These are phyloP conservation scores for Heterobasidion parviporum DNA, from an alignment of 1,284 basidiomycete species.

Conservation along the genomic window DNA sequence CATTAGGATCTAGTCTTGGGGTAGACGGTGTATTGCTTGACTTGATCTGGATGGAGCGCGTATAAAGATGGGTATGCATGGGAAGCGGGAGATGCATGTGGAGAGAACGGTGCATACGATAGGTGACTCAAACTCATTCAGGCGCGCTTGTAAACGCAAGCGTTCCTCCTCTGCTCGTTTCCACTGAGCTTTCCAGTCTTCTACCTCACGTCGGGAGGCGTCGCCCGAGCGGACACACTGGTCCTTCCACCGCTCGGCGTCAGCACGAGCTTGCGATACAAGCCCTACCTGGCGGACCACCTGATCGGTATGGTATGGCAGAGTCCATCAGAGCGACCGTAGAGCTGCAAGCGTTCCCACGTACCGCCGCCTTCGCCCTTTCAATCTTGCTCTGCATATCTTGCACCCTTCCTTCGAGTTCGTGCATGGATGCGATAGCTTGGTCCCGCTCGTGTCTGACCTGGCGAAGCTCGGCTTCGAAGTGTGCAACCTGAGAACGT, in stretches of 20 bases:
- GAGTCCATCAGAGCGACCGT: slow-evolving; percentile 2
- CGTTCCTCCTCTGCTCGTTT: slow-evolving; percentile 58
- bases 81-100: not conserved
- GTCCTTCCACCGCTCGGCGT: slow-evolving; percentile 59
- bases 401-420: slow-evolving; percentile 35
- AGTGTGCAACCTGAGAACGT: slow-evolving; percentile 26
- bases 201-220: slow-evolving; percentile 33
- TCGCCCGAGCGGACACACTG: slow-evolving; percentile 50
- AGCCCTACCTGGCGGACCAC: slow-evolving; percentile 37
- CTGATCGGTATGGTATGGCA: not conserved
- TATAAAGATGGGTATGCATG: not conserved
- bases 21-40: slow-evolving; percentile 12
- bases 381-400: slow-evolving; percentile 40
- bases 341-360: slow-evolving; percentile 15
- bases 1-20: slow-evolving; percentile 13
- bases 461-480: slow-evolving; percentile 34
- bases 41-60: not conserved
- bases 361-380: slow-evolving; percentile 43
- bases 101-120: slow-evolving; percentile 4
- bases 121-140: slow-evolving; percentile 38
- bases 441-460: slow-evolving; percentile 47
- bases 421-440: slow-evolving; percentile 37
- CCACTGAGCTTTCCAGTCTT: slow-evolving; percentile 68
- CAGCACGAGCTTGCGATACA: slow-evolving; percentile 50
- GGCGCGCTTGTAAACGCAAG: slow-evolving; percentile 38